Evolutionary conservation across 345 rosid species (phyloP), one percentile per base, ranked within the genome.

Genomic region (Eutrema japonicum): DNA sequence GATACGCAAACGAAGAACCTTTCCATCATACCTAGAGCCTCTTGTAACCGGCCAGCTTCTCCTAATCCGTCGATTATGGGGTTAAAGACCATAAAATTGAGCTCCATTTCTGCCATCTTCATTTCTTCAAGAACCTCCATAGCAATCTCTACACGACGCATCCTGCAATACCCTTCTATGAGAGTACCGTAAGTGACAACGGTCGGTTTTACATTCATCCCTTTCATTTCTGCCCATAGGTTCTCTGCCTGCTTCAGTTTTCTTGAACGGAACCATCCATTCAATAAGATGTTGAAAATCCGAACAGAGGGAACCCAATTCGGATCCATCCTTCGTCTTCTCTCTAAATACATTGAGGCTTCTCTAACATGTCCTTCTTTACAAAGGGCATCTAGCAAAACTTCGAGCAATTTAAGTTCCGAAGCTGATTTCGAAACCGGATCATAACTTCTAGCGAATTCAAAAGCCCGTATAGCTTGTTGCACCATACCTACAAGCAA

Each of bases 231-330:
- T 36, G 56, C 51, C 97, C 96, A 87, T 51, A 95, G 81, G 5
- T 76, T 83, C 86, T 92, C 97, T 0, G 90, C 96, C 12, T 82
- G 83, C 72, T 85, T 82, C 9, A 95, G 80, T 59, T 83, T 85
- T 58, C 87, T 95, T 0, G 87, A 74, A 6, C 88, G 81, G 48
- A 92, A 83, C 98, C 96, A 92, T 65, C 99, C 99, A 66, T 95
- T 90, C 66, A 92, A 43, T 6, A 91, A 64, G 57, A 88, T 87
- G 70, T 87, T 95, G 82, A 83, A 88, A 10, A 86, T 74, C 49
- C 85, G 74, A 74, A 84, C 72, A 8, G 96, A 80, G 0, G 96
- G 88, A 64, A 76, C 55, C 92, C 89, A 90, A n/a, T 66, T 67
- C 2, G 70, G 30, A 42, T 80, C 84, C 70, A 42, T 54, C 55